Conservation (phyloP, 169 alveolate species). For the Pseudocohnilembus persalinus region DNA sequence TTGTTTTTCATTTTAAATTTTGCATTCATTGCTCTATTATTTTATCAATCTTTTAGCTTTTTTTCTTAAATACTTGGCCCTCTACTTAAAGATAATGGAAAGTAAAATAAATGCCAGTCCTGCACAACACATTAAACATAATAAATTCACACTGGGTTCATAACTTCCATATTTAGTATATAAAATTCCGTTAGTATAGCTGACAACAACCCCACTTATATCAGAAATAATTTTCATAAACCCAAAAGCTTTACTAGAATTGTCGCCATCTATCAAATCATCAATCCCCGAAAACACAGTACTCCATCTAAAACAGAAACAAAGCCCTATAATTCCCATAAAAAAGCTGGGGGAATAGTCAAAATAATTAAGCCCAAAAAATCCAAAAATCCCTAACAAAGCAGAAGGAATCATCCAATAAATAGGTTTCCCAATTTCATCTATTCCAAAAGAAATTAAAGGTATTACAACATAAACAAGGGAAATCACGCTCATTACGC, state of each 20-base stretch:
- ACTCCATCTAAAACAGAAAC: not conserved
- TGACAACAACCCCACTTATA: not conserved
- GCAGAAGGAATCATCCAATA: not conserved
- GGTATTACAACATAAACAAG: not conserved
- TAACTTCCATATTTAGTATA: too few relatives aligned
- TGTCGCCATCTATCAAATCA: not conserved
- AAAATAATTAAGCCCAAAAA: not conserved
- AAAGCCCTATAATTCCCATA: not conserved
- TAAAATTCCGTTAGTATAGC: not conserved
- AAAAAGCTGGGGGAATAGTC: not conserved
- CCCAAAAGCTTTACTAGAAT: not conserved
- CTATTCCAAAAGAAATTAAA: not conserved
- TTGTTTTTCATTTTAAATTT: too few relatives aligned
- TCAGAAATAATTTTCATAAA: not conserved
- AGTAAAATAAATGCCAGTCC: too few relatives aligned
- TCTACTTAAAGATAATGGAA: too few relatives aligned
- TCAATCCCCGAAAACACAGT: not conserved
- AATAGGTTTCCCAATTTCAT: not conserved
- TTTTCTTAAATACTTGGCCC: too few relatives aligned
- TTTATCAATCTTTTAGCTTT: too few relatives aligned
- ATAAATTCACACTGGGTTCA: not conserved
- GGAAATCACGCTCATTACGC: not conserved
- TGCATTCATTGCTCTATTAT: too few relatives aligned
- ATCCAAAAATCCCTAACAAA: not conserved
- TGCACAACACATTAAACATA: too few relatives aligned